Conservation (phyloP, 306 rosid genomes). For the Pyrus communis region DNA sequence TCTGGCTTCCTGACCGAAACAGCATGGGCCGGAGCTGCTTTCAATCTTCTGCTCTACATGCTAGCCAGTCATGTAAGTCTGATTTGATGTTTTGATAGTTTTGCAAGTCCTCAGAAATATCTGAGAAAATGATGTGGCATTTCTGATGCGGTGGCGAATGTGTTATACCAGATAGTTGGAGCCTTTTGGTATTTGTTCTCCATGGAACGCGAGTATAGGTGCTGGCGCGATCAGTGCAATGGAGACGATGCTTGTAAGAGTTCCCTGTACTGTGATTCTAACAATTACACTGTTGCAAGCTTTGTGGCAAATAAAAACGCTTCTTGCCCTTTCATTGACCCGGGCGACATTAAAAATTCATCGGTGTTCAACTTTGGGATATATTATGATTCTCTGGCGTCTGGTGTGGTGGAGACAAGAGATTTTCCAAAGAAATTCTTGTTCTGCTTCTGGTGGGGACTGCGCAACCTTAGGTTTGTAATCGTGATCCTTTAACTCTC, state of each 20-base stretch:
- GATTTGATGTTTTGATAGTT: background rate
- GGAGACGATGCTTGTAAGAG: no score
- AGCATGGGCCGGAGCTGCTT: constrained; percentile 87
- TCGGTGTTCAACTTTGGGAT: constrained; percentile 57
- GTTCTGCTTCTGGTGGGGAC: constrained; percentile 97
- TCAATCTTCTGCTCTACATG: constrained; percentile 77
- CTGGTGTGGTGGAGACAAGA: constrained; percentile 25
- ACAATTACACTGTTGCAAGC: accelerated
- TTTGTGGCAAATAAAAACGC: background rate
- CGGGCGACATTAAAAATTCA: constrained; percentile 16
- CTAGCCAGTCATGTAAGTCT: constrained; percentile 81
- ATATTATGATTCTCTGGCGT: constrained; percentile 43
- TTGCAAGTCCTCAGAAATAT: background rate
- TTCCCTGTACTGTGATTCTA: constrained; percentile 20
- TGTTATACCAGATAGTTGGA: constrained; percentile 55
- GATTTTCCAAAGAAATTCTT: constrained; percentile 48
- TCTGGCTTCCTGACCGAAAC: constrained; percentile 81
- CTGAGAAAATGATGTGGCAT: background rate
- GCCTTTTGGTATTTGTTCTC: constrained; percentile 87
- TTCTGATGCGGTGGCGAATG: constrained; percentile 6
- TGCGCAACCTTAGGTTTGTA: constrained; percentile 64
- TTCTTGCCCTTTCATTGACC: constrained; percentile 33
- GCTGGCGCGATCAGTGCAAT: constrained; percentile 39
- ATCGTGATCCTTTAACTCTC: background rate
- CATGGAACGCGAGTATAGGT: constrained; percentile 43